Base-by-base conservation (phyloP, 352 stramenopile species). In the Pythium diclinum region DNA sequence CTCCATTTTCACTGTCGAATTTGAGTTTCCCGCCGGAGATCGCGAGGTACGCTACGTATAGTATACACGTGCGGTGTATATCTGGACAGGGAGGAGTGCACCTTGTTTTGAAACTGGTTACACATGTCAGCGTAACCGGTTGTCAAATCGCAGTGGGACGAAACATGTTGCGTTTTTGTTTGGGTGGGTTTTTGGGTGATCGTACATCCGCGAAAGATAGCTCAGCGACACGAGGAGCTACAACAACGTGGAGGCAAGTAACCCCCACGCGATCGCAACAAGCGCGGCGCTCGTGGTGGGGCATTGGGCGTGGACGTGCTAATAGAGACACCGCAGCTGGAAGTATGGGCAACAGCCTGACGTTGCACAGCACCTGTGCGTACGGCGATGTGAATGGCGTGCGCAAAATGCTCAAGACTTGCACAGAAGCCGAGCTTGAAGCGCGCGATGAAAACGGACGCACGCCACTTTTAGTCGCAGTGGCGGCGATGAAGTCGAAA, bases 331-430 rank as follows among this genome's bases (percentile, higher is more conserved):
- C 36, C 48, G 13, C 48, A 11, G 25, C 48, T 34, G 17, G n/a
- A 34, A 52, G 23, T 42, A 95, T 95, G 87, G 87, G 87, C 67
- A 94, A 94, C 71, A 88, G 67, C 32, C 69, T 88, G 68, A 92
- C 87, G 65, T 73, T 95, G 58, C 84, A 91, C 67, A 91, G 83
- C 71, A 77, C 79, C n/a, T 94, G 85, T 65, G 78, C 83, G 57
- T 85, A 84, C 60, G 76, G 83, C 21, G 87, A 95, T 68, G 59
- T 95, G 56, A 61, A 46, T 30, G 65, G 77, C 40, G 75, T 92
- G 33, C 74, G 77, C 61, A 65, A 71, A 17, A 72, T 95, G 65
- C 74, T 95, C 7, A 79, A 80, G 69, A 85, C 72, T 3, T 77
- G 71, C 47, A 81, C 79, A 23, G 63, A 73, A n/a, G 79, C 86